Evolutionary conservation across 352 stramenopile species (phyloP).

Genomic region (Phytophthora melonis): DNA sequence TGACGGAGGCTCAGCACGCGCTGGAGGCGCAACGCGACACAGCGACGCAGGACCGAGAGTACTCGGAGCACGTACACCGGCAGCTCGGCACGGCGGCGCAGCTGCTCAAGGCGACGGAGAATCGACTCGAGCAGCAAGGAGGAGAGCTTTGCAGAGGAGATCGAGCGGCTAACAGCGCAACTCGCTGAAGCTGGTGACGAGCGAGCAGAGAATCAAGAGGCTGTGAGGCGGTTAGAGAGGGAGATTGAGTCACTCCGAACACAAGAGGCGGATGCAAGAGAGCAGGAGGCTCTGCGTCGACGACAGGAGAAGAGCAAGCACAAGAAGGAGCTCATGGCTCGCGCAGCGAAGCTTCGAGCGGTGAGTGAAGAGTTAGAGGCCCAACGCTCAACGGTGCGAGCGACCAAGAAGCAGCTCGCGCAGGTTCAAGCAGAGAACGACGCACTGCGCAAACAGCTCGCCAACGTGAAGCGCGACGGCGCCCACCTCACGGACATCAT

Average conservation of each 20-base stretch:
- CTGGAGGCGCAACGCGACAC: slow-evolving; percentile 30
- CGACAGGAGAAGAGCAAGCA: slow-evolving; percentile 39
- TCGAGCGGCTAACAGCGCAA: slow-evolving; percentile 26
- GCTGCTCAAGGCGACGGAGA: slow-evolving; percentile 66
- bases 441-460: slow-evolving; percentile 49
- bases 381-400: slow-evolving; percentile 42
- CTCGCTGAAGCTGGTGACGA: slow-evolving; percentile 18
- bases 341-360: slow-evolving; percentile 32
- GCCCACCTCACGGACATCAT: slow-evolving; percentile 53
- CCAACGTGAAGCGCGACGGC: slow-evolving; percentile 45
- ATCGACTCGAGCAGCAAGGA: slow-evolving; percentile 56
- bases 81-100: slow-evolving; percentile 69
- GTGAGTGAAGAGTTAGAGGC: slow-evolving; percentile 47
- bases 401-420: slow-evolving; percentile 50
- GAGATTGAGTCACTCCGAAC: slow-evolving; percentile 25
- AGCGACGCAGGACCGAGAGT: slow-evolving; percentile 56
- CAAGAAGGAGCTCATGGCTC: slow-evolving; percentile 38
- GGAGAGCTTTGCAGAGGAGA: slow-evolving; percentile 29
- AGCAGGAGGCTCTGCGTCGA: slow-evolving; percentile 35
- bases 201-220: slow-evolving; percentile 4
- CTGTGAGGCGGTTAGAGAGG: slow-evolving; percentile 27
- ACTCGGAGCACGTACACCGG: slow-evolving; percentile 62
- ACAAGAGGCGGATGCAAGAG: slow-evolving; percentile 24
- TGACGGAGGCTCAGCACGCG: slow-evolving; percentile 28
- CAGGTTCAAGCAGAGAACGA: slow-evolving; percentile 47